Evolutionary conservation across 768 basidiomycete genomes (phyloP).

Genomic region (Collybia sp.): DNA sequence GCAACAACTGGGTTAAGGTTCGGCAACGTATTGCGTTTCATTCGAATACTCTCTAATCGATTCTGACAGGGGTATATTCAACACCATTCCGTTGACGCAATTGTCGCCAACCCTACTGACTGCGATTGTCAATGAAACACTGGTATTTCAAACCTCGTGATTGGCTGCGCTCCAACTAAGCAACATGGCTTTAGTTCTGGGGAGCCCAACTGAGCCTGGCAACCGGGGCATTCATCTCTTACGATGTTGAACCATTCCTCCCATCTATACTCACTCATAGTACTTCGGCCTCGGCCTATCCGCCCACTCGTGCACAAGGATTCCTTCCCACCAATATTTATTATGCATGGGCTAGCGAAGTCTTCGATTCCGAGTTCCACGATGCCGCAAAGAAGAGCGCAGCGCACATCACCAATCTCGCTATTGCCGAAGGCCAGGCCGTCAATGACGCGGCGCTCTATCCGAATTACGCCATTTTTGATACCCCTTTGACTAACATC

Average conservation of each 20-base stretch:
- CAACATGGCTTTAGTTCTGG: too few relatives aligned
- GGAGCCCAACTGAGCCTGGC: too few relatives aligned
- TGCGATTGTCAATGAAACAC: not conserved
- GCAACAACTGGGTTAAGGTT: slow-evolving; percentile 22
- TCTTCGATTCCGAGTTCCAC: slow-evolving; percentile 35
- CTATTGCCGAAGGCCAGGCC: slow-evolving; percentile 33
- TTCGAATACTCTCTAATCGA: slow-evolving; percentile 4
- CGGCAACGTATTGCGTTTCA: slow-evolving; percentile 1
- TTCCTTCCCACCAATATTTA: slow-evolving; percentile 44
- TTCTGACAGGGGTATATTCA: slow-evolving; percentile 30
- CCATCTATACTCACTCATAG: slow-evolving; percentile 30
- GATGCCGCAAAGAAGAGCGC: slow-evolving; percentile 35
- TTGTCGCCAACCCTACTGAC: slow-evolving; percentile 32
- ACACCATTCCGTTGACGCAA: slow-evolving; percentile 5
- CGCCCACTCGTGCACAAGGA: slow-evolving; percentile 29
- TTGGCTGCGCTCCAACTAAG: too few relatives aligned
- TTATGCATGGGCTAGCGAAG: slow-evolving; percentile 37
- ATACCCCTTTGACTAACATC: slow-evolving; percentile 44
- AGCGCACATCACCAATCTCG: slow-evolving; percentile 31
- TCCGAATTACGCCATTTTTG: slow-evolving; percentile 54
- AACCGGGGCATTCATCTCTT: slow-evolving; percentile 29
- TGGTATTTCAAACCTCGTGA: not conserved
- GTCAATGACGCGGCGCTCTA: slow-evolving; percentile 38
- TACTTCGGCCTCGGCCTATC: slow-evolving; percentile 36
- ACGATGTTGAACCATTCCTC: slow-evolving; percentile 47